A percentile compares a stretch with the other conserved stretches of the same genome.
Conservation (phyloP, 2,329 filamentous ascomycete genomes). For the Neophaeococcomyces mojaviensis region DNA sequence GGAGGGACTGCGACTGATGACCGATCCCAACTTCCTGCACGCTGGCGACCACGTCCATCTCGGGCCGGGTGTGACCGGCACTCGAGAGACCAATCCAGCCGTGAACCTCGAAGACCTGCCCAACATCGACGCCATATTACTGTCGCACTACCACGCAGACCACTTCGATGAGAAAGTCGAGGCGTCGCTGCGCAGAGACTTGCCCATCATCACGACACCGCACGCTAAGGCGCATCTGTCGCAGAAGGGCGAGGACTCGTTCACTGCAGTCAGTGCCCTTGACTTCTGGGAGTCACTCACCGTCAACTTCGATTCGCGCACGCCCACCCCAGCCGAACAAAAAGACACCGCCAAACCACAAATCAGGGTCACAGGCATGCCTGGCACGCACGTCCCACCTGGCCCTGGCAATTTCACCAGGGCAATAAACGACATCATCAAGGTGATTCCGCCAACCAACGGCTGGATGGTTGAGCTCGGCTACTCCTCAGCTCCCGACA, state of each 20-base stretch:
- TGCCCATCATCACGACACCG: constrained; percentile 58
- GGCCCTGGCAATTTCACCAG: constrained; percentile 28
- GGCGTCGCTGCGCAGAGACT: constrained; percentile 41
- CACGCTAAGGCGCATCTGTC: constrained; percentile 51
- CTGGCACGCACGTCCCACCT: constrained; percentile 55
- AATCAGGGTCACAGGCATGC: constrained; percentile 55
- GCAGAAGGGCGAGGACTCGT: constrained; percentile 35
- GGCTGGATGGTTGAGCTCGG: constrained; percentile 61
- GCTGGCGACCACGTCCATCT: constrained; percentile 60
- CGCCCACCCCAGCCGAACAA: constrained; percentile 1
- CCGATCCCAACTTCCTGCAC: constrained; percentile 57
- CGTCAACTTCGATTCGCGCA: constrained; percentile 31
- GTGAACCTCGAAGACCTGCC: constrained; percentile 55
- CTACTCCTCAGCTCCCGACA: constrained; percentile 26
- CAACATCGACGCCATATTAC: constrained; percentile 50
- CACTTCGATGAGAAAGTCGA: constrained; percentile 51
- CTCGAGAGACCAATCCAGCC: constrained; percentile 51
- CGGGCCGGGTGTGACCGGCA: constrained; percentile 53
- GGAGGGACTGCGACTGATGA: constrained; percentile 34
- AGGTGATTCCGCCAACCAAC: constrained; percentile 54
- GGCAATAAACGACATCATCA: constrained; percentile 41
- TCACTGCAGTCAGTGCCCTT: constrained; percentile 48
- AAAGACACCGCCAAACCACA: constrained; percentile 26
- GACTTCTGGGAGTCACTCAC: constrained; percentile 50
- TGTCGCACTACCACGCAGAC: constrained; percentile 59